Conservation (phyloP, 1,139 yeast genomes). For the Sugiyamaella neomexicana region DNA sequence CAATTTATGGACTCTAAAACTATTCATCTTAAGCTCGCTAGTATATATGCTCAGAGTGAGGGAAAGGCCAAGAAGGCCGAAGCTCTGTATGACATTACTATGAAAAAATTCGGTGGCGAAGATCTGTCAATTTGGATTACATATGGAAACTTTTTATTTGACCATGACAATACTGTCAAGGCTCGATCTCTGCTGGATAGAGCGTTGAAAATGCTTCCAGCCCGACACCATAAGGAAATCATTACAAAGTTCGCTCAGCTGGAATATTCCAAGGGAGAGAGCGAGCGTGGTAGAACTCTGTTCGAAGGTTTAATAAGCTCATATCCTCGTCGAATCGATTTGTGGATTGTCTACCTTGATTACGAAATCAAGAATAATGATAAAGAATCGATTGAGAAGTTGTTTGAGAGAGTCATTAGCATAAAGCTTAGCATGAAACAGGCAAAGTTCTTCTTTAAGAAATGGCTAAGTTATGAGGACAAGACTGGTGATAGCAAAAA, state of each 20-base stretch:
- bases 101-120: conserved; percentile 77
- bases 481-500: conserved; percentile 65
- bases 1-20: conserved; percentile 87
- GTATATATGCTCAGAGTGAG: conserved; percentile 73
- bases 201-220: conserved; percentile 70
- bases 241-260: conserved; percentile 87
- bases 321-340: conserved; percentile 86
- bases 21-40: conserved; percentile 77
- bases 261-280: conserved; percentile 82
- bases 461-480: conserved; percentile 85
- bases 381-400: conserved; percentile 64
- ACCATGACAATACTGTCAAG: conserved; percentile 50
- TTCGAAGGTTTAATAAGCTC: conserved; percentile 90
- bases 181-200: conserved; percentile 71
- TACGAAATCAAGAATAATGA: conserved; percentile 75
- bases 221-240: conserved; percentile 68
- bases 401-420: conserved; percentile 72
- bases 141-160: conserved; percentile 73
- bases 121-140: conserved; percentile 69
- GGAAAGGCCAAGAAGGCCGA: conserved; percentile 66
- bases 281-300: conserved; percentile 91
- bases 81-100: conserved; percentile 60
- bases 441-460: conserved; percentile 91
- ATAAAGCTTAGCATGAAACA: conserved; percentile 82
- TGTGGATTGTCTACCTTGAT: conserved; percentile 94